Percentiles rank a stretch among this genome's conserved stretches.
These are phyloP conservation scores for Rossbeevera mucosa DNA, from an alignment of 768 basidiomycete species.

Conservation along the genomic window DNA sequence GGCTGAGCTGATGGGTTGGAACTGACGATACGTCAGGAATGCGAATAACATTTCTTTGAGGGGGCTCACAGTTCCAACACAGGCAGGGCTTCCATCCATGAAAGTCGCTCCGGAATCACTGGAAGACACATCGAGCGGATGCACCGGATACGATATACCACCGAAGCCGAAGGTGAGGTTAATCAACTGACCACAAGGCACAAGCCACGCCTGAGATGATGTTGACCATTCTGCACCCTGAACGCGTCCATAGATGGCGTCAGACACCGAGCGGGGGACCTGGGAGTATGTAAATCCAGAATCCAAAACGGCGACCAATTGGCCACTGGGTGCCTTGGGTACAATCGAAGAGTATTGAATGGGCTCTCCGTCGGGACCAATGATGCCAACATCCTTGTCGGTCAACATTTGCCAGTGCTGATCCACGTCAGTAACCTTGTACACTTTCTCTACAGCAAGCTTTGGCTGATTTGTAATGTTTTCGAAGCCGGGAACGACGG, in stretches of 20 bases:
- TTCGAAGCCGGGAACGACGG: slow-evolving; percentile 58
- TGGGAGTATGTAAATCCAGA: slow-evolving; percentile 70
- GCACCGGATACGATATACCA: slow-evolving; percentile 62
- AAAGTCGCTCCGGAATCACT: slow-evolving; percentile 47
- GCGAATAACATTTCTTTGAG: neutral
- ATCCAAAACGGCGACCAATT: slow-evolving; percentile 70
- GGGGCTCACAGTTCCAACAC: slow-evolving; percentile 61
- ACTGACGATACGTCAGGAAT: slow-evolving; percentile 38
- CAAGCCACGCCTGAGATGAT: slow-evolving; percentile 55
- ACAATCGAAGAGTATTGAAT: slow-evolving; percentile 64
- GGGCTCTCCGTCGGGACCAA: slow-evolving; percentile 69
- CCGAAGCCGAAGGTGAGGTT: slow-evolving; percentile 71
- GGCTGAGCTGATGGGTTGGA: slow-evolving; percentile 79
- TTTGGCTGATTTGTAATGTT: slow-evolving; percentile 59
- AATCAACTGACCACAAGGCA: slow-evolving; percentile 71
- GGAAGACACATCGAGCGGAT: slow-evolving; percentile 66
- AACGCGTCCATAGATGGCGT: slow-evolving; percentile 78
- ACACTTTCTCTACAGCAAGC: slow-evolving; percentile 62
- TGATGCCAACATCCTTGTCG: slow-evolving; percentile 60
- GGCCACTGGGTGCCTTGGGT: slow-evolving; percentile 57
- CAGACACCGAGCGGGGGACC: slow-evolving; percentile 68
- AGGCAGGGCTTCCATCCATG: slow-evolving; percentile 49
- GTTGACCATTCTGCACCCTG: slow-evolving; percentile 64
- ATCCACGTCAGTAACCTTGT: slow-evolving; percentile 53
- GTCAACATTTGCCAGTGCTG: slow-evolving; percentile 81